A percentile compares a stretch with the other conserved stretches of the same genome.
phyloP scores from a whole-genome alignment of 306 rosid species.

The Vigna unguiculata region DNA sequence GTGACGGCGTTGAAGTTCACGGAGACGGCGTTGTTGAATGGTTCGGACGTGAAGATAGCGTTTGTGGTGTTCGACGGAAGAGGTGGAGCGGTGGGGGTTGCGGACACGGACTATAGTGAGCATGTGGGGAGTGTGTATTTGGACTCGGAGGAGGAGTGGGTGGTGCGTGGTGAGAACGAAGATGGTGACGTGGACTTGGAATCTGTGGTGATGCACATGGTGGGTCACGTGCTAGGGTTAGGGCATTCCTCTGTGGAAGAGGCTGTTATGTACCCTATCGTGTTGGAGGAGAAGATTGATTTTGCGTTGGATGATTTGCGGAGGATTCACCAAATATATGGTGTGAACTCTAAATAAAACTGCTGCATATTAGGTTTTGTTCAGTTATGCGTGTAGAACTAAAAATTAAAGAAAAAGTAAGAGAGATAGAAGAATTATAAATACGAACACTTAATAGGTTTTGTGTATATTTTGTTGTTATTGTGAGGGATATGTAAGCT shows the following conservation, averaged over 20 bases:
- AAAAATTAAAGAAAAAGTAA: too few species aligned
- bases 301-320: conserved; percentile 32
- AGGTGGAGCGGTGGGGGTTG: conserved; percentile 4
- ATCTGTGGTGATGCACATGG: conserved; percentile 33
- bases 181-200: conserved; percentile 10
- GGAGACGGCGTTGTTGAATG: neutral
- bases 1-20: neutral
- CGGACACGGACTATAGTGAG: neutral
- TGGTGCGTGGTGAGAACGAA: neutral
- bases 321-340: conserved; percentile 13
- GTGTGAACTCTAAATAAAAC: neutral
- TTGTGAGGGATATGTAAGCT: too few species aligned
- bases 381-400: too few species aligned
- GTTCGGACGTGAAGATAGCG: neutral
- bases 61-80: neutral
- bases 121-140: neutral
- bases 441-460: too few species aligned
- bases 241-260: conserved; percentile 31
- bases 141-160: conserved; percentile 25
- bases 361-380: too few species aligned
- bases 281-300: conserved; percentile 15
- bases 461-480: too few species aligned
- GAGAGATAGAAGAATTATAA: too few species aligned
- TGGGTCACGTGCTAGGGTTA: conserved; percentile 46
- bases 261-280: conserved; percentile 42